phyloP scores from a whole-genome alignment of 2,329 filamentous ascomycete genomes.

The Dactylellina haptotyla region DNA sequence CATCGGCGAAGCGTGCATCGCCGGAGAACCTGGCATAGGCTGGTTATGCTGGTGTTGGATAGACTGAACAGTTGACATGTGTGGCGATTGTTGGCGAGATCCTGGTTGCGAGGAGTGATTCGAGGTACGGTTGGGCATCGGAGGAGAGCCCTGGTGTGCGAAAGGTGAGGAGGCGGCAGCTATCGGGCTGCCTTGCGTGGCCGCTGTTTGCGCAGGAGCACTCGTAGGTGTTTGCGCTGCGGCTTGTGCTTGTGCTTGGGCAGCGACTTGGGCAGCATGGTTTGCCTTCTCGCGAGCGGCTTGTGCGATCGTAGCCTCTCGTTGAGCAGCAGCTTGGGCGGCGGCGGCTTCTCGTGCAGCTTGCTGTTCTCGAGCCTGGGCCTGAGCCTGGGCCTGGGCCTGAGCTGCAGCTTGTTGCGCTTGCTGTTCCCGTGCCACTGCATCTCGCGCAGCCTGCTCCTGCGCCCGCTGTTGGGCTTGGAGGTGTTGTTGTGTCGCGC shows the following conservation, averaged over 20 bases:
- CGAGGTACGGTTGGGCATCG: constrained; percentile 37
- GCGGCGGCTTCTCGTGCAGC: constrained; percentile 12
- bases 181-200: constrained; percentile 52
- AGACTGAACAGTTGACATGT: constrained; percentile 49
- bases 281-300: constrained; percentile 42
- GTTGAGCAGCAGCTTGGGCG: constrained; percentile 21
- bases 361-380: constrained; percentile 26
- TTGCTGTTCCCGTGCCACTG: constrained; percentile 65
- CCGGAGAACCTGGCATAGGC: constrained; percentile 47
- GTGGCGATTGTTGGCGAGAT: constrained; percentile 52
- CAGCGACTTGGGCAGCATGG: constrained; percentile 35
- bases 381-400: constrained; percentile 40
- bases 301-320: constrained; percentile 31
- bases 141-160: constrained; percentile 46
- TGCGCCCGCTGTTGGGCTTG: constrained; percentile 64
- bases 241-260: constrained; percentile 24
- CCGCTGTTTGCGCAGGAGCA: constrained; percentile 40
- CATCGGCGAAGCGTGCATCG: constrained; percentile 52
- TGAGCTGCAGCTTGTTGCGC: constrained; percentile 62
- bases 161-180: constrained; percentile 42
- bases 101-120: constrained; percentile 51
- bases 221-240: constrained; percentile 47
- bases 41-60: constrained; percentile 47
- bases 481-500: constrained; percentile 63
- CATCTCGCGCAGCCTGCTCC: constrained; percentile 63